These are phyloP conservation scores for Dichotomocladium elegans DNA, from an alignment of 371 early-diverging fungal genomes.

Conservation along the genomic window DNA sequence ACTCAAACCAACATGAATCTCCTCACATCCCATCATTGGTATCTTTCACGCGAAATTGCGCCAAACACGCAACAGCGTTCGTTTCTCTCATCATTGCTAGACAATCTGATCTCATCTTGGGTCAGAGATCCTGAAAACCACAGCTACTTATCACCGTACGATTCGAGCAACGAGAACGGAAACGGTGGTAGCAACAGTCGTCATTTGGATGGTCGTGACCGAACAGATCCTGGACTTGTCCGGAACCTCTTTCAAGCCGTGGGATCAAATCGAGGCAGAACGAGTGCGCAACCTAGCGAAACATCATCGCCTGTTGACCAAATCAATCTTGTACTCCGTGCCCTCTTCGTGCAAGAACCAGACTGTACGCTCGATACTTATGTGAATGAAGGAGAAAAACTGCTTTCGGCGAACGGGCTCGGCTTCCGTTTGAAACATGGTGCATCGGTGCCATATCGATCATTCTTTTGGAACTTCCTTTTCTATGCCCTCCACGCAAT, in stretches of 20 bases:
- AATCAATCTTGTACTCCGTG: background rate
- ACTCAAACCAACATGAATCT: constrained; percentile 58
- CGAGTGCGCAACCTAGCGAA: background rate
- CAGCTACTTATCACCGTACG: constrained; percentile 41
- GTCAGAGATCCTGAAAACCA: constrained; percentile 44
- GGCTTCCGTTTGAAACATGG: constrained; percentile 50
- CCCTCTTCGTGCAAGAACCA: too few species aligned
- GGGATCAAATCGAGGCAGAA: constrained; percentile 6
- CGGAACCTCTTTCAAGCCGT: constrained; percentile 24
- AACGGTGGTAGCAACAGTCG: background rate
- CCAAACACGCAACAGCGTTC: constrained; percentile 53
- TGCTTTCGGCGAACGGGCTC: constrained; percentile 32
- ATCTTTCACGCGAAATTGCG: constrained; percentile 52
- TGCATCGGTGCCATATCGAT: constrained; percentile 57
- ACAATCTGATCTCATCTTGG: constrained; percentile 62
- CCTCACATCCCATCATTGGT: constrained; percentile 59
- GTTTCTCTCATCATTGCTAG: constrained; percentile 52
- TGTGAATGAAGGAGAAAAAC: background rate
- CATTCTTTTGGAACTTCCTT: constrained; percentile 69
- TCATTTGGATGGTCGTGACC: background rate
- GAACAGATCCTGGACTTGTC: constrained; percentile 10
- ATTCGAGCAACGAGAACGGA: constrained; percentile 17
- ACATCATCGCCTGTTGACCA: too few species aligned
- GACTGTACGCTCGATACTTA: background rate
- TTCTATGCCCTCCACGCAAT: constrained; percentile 50